Conservation (phyloP, 2,329 filamentous ascomycete genomes). For the Hypoxylon sp. region DNA sequence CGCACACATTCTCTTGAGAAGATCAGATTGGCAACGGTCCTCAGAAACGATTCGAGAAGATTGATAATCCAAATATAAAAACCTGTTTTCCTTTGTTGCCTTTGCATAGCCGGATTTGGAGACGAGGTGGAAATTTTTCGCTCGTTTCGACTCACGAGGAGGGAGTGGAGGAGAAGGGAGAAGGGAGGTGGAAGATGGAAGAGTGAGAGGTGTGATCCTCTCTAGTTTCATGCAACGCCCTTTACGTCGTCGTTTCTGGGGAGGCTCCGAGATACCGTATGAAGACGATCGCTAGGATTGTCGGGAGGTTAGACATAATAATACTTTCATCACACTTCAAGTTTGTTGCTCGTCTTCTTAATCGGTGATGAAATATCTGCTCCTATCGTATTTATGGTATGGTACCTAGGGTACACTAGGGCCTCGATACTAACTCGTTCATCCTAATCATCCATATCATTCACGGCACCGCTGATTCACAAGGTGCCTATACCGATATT, state of each 20-base stretch:
- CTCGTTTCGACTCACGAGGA: constrained; percentile 29
- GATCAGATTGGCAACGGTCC: constrained; percentile 34
- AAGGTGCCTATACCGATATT: no score
- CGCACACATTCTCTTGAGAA: constrained; percentile 19
- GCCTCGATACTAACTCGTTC: neutral
- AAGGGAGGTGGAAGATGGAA: constrained; percentile 4
- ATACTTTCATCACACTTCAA: constrained; percentile 28
- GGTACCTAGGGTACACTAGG: neutral
- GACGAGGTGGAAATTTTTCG: constrained; percentile 18
- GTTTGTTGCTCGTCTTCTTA: neutral
- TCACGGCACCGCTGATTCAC: no score
- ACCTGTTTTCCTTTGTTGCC: constrained; percentile 40
- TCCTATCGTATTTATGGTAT: neutral
- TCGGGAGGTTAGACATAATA: constrained; percentile 36
- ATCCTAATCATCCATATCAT: neutral
- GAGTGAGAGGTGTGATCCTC: constrained; percentile 3
- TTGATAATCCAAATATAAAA: constrained; percentile 28
- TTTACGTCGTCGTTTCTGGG: constrained; percentile 37
- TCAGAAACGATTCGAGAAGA: constrained; percentile 22
- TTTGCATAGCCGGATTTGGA: constrained; percentile 40
- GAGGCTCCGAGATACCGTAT: constrained; percentile 19
- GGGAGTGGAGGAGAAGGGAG: constrained; percentile 5
- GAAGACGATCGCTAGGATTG: constrained; percentile 23
- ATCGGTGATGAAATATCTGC: neutral
- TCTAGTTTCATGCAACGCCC: constrained; percentile 20